A percentile compares a stretch with the other conserved stretches of the same genome.
Conservation (phyloP, 2,329 filamentous ascomycete species). For the Hymenoscyphus linearis region DNA sequence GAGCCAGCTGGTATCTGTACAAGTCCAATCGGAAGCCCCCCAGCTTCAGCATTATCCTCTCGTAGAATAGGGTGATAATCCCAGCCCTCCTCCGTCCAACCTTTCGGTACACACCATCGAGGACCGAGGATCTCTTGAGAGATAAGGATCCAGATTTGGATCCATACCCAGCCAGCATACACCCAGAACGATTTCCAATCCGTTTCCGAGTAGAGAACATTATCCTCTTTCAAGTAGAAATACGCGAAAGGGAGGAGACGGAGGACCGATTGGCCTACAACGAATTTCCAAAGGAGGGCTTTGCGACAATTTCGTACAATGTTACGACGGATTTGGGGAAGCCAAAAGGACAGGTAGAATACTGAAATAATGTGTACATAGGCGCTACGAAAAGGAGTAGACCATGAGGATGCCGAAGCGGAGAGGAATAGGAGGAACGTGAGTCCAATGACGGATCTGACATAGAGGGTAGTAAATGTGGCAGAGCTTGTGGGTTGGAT, state of each 20-base stretch:
- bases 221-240: constrained; percentile 72
- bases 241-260: constrained; percentile 78
- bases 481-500: constrained; percentile 22
- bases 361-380: constrained; percentile 63
- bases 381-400: constrained; percentile 45
- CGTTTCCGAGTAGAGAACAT: constrained; percentile 72
- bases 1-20: constrained; percentile 33
- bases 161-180: constrained; percentile 75
- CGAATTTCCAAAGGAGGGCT: constrained; percentile 87
- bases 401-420: constrained; percentile 57
- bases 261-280: constrained; percentile 74
- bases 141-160: constrained; percentile 73
- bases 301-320: constrained; percentile 84
- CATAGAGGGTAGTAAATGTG: constrained; percentile 51
- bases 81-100: constrained; percentile 71
- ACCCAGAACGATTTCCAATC: constrained; percentile 61
- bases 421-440: constrained; percentile 53
- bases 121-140: constrained; percentile 83
- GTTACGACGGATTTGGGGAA: constrained; percentile 89
- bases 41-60: constrained; percentile 75
- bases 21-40: constrained; percentile 74
- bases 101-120: constrained; percentile 72
- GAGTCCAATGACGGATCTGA: constrained; percentile 51
- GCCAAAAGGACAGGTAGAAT: constrained; percentile 83
- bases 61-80: constrained; percentile 91